These are phyloP conservation scores for Petunia secreta DNA, from an alignment of 257 asterid species.

Conservation along the genomic window DNA sequence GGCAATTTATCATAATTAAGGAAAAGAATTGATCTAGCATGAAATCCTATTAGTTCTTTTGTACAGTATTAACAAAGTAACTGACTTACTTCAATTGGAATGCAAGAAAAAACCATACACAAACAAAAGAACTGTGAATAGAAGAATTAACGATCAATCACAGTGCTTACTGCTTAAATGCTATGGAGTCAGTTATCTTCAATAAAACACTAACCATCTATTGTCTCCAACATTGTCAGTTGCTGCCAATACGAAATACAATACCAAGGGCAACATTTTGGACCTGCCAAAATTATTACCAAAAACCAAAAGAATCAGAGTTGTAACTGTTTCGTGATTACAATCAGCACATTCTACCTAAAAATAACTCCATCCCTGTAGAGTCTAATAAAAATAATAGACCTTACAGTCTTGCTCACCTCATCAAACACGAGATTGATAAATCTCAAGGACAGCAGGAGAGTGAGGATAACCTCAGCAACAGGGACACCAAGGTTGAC, in stretches of 20 bases:
- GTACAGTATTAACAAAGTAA: background rate
- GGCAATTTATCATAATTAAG: background rate
- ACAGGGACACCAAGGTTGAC: constrained; percentile 72
- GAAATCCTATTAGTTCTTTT: background rate
- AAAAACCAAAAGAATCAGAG: background rate
- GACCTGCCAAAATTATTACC: constrained; percentile 51
- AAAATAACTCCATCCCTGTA: constrained; percentile 22
- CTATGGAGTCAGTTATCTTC: constrained; percentile 12
- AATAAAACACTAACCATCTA: constrained; percentile 62
- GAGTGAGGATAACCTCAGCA: constrained; percentile 90
- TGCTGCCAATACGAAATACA: constrained; percentile 91
- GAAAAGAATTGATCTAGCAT: background rate
- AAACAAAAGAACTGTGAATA: background rate
- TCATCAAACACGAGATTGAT: constrained; percentile 93
- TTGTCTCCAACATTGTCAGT: constrained; percentile 78
- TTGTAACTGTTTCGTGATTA: background rate
- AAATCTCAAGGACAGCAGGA: constrained; percentile 84
- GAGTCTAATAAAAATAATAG: background rate
- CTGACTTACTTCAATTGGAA: background rate
- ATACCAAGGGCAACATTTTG: constrained; percentile 92
- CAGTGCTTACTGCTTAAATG: background rate
- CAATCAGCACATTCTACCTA: constrained; percentile 10
- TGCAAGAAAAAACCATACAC: background rate
- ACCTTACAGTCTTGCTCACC: constrained; percentile 46
- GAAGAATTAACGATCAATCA: background rate